Conservation (phyloP, 768 basidiomycete genomes). For the Tylopilus sp. region DNA sequence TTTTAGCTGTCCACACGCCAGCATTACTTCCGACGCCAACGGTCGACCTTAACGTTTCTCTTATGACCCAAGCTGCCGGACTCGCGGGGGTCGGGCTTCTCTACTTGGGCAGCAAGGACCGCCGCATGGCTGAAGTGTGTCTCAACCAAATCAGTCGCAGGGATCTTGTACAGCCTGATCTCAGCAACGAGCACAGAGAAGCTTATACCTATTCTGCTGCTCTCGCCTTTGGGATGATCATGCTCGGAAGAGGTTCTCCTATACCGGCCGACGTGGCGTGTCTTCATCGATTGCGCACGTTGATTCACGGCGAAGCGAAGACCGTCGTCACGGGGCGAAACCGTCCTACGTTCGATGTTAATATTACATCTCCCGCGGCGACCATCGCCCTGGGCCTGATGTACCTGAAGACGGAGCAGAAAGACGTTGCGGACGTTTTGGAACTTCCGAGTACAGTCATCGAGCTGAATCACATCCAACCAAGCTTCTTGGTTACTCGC, state of each 20-base stretch:
- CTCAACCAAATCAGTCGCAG: slow-evolving; percentile 77
- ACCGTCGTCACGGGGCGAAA: slow-evolving; percentile 34
- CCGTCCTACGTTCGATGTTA: slow-evolving; percentile 68
- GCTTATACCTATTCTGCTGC: slow-evolving; percentile 88
- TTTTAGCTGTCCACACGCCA: slow-evolving; percentile 90
- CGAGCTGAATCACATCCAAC: slow-evolving; percentile 81
- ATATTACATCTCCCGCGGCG: slow-evolving; percentile 89
- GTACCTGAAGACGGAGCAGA: slow-evolving; percentile 82
- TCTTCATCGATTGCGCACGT: slow-evolving; percentile 62
- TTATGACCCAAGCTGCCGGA: slow-evolving; percentile 87
- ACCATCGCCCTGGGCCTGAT: slow-evolving; percentile 88
- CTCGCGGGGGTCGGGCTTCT: slow-evolving; percentile 85
- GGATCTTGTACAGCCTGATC: slow-evolving; percentile 76
- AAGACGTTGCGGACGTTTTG: slow-evolving; percentile 84
- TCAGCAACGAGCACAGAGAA: slow-evolving; percentile 86
- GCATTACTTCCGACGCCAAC: slow-evolving; percentile 85
- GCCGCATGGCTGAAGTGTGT: slow-evolving; percentile 91
- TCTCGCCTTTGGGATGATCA: slow-evolving; percentile 92
- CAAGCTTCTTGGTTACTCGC: slow-evolving; percentile 81
- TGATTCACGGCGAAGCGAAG: slow-evolving; percentile 71
- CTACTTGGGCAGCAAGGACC: slow-evolving; percentile 82
- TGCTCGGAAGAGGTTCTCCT: slow-evolving; percentile 82
- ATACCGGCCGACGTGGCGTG: slow-evolving; percentile 75
- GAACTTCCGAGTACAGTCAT: slow-evolving; percentile 78
- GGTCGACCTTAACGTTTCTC: slow-evolving; percentile 85